Percentiles rank a stretch among this genome's conserved stretches.
These are phyloP conservation scores for Hyphopichia khmerensis DNA, from an alignment of 1,139 yeast species.

Conservation along the genomic window DNA sequence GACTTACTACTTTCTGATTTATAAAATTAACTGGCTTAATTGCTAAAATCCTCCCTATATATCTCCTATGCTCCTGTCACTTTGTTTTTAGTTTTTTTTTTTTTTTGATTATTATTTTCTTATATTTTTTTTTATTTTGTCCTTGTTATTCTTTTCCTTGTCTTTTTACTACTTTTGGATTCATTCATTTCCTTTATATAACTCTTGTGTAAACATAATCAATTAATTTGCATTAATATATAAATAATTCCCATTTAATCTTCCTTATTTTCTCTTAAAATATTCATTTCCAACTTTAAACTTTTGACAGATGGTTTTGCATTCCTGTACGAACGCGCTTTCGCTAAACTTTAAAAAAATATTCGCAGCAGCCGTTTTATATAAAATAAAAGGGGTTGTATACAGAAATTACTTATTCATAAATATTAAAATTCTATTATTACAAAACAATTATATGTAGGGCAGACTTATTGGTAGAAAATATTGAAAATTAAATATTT, in stretches of 20 bases:
- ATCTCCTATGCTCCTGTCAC: background rate
- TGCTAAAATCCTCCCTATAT: background rate
- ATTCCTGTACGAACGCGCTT: background rate
- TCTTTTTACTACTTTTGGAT: background rate
- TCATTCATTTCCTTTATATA: background rate
- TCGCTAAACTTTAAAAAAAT: background rate
- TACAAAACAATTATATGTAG: no score
- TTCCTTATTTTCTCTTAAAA: no score
- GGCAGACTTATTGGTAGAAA: no score
- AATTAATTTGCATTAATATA: background rate
- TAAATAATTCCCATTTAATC: no score
- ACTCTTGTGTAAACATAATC: background rate
- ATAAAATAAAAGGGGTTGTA: no score
- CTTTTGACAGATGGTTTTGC: background rate
- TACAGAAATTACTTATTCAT: no score
- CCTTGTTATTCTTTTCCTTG: background rate
- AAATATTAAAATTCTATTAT: background rate
- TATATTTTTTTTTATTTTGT: no score
- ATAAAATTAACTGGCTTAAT: slow-evolving; percentile 4
- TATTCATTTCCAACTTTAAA: no score
- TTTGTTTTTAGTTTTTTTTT: background rate
- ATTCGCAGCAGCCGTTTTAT: background rate
- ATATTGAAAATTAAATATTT: no score
- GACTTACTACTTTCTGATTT: background rate
- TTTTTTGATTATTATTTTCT: background rate